These are phyloP conservation scores for Cubamyces lactineus DNA, from an alignment of 768 basidiomycete species.

Conservation along the genomic window DNA sequence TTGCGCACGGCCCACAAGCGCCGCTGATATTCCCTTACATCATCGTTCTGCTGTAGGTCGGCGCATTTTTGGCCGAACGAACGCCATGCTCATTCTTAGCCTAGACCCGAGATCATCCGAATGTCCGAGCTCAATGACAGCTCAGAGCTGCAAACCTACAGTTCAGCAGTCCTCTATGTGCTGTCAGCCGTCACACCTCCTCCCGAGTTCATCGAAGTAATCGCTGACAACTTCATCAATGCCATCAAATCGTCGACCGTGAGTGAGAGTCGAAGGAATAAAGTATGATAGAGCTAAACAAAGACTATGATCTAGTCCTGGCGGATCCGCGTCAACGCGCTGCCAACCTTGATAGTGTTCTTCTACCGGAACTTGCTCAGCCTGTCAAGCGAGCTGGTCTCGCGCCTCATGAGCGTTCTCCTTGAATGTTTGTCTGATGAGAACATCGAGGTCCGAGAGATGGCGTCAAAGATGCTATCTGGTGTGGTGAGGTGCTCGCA, in stretches of 20 bases:
- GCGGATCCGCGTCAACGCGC: slow-evolving; percentile 84
- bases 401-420: slow-evolving; percentile 79
- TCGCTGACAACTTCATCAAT: slow-evolving; percentile 62
- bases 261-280: slow-evolving; percentile 29
- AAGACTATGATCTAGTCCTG: slow-evolving; percentile 63
- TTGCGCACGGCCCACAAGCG: slow-evolving; percentile 75
- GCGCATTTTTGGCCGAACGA: background rate
- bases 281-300: slow-evolving; percentile 8
- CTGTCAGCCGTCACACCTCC: slow-evolving; percentile 83
- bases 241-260: slow-evolving; percentile 83
- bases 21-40: slow-evolving; percentile 78
- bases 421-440: slow-evolving; percentile 85
- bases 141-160: slow-evolving; percentile 79
- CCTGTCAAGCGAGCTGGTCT: slow-evolving; percentile 67
- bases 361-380: slow-evolving; percentile 88
- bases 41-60: slow-evolving; percentile 70
- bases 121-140: slow-evolving; percentile 92
- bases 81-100: slow-evolving; percentile 17
- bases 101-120: slow-evolving; percentile 82
- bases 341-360: slow-evolving; percentile 88
- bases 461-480: slow-evolving; percentile 84
- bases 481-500: slow-evolving; percentile 91
- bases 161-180: slow-evolving; percentile 78
- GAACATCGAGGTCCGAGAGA: slow-evolving; percentile 92
- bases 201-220: slow-evolving; percentile 59